Percentiles rank a stretch among this genome's conserved stretches.
Conservation (phyloP, 495 filamentous ascomycete species). For the Aspergillus funiculosus region DNA sequence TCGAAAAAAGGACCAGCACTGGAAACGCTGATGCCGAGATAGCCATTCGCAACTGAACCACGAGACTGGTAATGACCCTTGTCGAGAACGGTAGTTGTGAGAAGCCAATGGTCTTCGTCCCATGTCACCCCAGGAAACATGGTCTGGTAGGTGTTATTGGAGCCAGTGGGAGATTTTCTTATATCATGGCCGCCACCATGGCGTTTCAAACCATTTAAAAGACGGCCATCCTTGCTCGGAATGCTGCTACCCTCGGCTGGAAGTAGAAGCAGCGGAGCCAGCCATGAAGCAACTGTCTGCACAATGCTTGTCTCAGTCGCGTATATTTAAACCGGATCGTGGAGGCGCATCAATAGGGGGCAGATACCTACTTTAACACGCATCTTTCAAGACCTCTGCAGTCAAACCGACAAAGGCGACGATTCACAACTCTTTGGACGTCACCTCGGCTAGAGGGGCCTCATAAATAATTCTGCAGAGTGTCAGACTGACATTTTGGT, state of each 20-base stretch:
- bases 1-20: constrained; percentile 67
- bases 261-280: constrained; percentile 4
- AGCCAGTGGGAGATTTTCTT: neutral
- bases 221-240: constrained; percentile 4
- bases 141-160: constrained; percentile 38
- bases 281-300: neutral
- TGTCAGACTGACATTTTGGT: neutral
- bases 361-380: constrained; percentile 1
- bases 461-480: constrained; percentile 3
- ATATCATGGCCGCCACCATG: constrained; percentile 3
- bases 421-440: neutral
- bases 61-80: constrained; percentile 60
- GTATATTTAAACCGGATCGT: neutral
- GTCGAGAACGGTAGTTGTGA: constrained; percentile 49
- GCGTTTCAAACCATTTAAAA: constrained; percentile 5
- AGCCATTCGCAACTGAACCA: constrained; percentile 59
- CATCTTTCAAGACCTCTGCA: constrained; percentile 4
- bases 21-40: constrained; percentile 56
- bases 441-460: neutral
- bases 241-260: neutral
- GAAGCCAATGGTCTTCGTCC: constrained; percentile 59
- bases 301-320: neutral
- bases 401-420: neutral
- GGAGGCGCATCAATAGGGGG: neutral
- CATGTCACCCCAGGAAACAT: constrained; percentile 51